These are phyloP conservation scores for Podila verticillata DNA, from an alignment of 192 early-diverging fungal species.

Conservation along the genomic window DNA sequence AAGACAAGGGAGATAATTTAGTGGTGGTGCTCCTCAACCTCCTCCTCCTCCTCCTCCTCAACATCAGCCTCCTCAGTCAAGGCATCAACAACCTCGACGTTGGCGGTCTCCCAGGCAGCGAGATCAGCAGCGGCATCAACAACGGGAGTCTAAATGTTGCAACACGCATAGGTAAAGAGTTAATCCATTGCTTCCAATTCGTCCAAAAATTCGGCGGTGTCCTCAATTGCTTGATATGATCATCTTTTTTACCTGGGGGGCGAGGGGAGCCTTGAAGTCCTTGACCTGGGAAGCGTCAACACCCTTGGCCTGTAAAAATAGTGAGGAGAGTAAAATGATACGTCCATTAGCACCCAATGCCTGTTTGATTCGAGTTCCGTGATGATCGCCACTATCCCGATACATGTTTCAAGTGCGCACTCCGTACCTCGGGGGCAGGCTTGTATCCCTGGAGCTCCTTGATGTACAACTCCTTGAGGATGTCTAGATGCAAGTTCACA, in stretches of 20 bases:
- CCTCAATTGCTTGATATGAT: not conserved
- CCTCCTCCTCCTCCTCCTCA: constrained; percentile 34
- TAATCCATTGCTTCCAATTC: not conserved
- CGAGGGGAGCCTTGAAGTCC: constrained; percentile 48
- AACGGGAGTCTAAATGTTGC: constrained; percentile 11
- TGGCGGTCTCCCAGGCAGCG: constrained; percentile 52
- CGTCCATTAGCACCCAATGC: not conserved
- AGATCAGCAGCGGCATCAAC: constrained; percentile 44
- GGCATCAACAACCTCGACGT: constrained; percentile 42
- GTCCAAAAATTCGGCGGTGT: not conserved
- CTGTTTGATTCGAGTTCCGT: not conserved
- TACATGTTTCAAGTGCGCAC: no score
- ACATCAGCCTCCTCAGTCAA: constrained; percentile 32
- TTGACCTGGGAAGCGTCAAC: constrained; percentile 44
- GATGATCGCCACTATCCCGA: not conserved
- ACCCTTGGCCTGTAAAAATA: constrained; percentile 25
- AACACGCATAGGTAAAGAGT: not conserved
- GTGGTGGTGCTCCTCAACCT: constrained; percentile 46
- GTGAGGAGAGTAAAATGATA: not conserved
- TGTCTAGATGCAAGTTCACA: constrained; percentile 40
- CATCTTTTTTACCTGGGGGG: constrained; percentile 32
- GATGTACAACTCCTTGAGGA: constrained; percentile 63
- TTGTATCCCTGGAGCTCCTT: constrained; percentile 68
- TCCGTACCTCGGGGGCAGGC: constrained; percentile 55
- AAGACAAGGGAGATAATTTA: no score